These are phyloP conservation scores for Didymella exigua DNA, from an alignment of 2,329 filamentous ascomycete species.

Conservation along the genomic window DNA sequence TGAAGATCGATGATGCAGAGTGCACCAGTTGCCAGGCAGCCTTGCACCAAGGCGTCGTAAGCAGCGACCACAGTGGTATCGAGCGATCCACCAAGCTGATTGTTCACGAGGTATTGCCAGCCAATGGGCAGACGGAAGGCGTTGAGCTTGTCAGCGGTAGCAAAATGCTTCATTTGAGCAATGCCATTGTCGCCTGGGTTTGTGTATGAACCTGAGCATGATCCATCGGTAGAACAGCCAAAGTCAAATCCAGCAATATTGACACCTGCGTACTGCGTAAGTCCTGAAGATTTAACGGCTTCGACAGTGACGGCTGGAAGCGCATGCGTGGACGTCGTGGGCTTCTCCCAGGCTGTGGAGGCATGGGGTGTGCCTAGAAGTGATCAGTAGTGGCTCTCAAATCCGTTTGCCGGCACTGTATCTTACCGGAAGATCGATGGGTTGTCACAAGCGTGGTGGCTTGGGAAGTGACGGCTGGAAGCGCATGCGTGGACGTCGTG, in stretches of 20 bases:
- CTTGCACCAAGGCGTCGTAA: conserved; percentile 63
- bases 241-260: conserved; percentile 59
- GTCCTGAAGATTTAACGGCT: conserved; percentile 14
- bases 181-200: conserved; percentile 41
- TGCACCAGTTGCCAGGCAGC: conserved; percentile 62
- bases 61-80: conserved; percentile 55
- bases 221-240: conserved; percentile 47
- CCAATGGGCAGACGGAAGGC: conserved; percentile 62
- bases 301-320: too few species aligned
- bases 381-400: neutral
- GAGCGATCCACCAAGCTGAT: conserved; percentile 58
- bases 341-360: too few species aligned
- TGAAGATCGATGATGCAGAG: conserved; percentile 64
- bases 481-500: too few species aligned
- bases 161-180: conserved; percentile 63
- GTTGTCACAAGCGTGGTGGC: neutral
- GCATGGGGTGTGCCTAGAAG: neutral
- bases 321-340: too few species aligned
- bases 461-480: too few species aligned
- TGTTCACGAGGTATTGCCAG: conserved; percentile 66
- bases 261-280: conserved; percentile 42
- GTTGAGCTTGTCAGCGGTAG: conserved; percentile 60
- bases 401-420: too few species aligned
- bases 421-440: neutral
- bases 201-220: conserved; percentile 23